Base-by-base conservation (phyloP, 176 grass and related monocot species). In the Avena sativa region DNA sequence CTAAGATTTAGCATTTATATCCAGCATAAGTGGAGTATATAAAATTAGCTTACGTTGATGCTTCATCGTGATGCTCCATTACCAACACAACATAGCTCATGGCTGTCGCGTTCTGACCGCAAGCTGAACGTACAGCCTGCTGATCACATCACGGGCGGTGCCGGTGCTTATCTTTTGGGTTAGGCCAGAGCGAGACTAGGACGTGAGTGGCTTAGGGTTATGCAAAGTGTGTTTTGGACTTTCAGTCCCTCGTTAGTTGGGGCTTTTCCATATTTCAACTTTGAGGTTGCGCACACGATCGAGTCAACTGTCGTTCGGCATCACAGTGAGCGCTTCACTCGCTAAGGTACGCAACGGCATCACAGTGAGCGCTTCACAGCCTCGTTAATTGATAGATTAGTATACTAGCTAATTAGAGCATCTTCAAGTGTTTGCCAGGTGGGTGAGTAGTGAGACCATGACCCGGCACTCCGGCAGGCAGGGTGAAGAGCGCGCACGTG, bases 81-180 rank as follows among this genome's bases (percentile, higher is more conserved):
- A 82, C 3, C 74, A 78, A 4, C 28, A n/a, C 47, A n/a, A 26
- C 8, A 44, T 71, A 13, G 51, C 81, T 72, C 74, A 78, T 74
- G 70, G 78, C 51, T 82, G 78, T 90, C 79, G 71, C 72, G 71
- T 61, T 82, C 88, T 36, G 25, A 26, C 25, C 36, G 12, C 68
- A 21, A 16, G 57, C 44, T 38, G 34, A 16, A 13, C 51, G 14
- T 16, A 9, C 32, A 10, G 11, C 17, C 16, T 21, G 5, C 40
- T 55, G 10, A 82, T 63, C 79, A 70, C 53, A 59, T 67, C 49
- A 30, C 40, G 40, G 6, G 5, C 19, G 72, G 23, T 26, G 44
- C 25, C 19, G 72, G 23, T 28, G 44, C 25, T 71, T 71, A 30
- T 71, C 30, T 82, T 59, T 86, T 65, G 46, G 55, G 74, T 90